Evolutionary conservation across 1,284 basidiomycete species (phyloP).

Genomic region (Ceratobasidium sp.): DNA sequence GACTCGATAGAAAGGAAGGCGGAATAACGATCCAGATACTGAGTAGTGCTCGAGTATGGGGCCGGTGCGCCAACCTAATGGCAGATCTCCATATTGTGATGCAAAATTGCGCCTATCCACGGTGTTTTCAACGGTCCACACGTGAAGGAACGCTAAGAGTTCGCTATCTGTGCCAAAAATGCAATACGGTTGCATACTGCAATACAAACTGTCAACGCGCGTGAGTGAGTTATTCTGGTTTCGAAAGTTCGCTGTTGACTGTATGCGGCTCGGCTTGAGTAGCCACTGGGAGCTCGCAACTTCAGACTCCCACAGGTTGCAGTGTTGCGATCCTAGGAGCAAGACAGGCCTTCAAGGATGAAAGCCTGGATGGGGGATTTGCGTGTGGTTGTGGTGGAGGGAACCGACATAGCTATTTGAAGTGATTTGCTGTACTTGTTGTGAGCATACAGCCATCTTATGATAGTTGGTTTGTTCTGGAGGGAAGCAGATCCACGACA

Average conservation of each 20-base stretch:
- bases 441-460: too few species aligned
- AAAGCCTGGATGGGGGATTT: too few species aligned
- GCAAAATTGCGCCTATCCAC: slow-evolving; percentile 18
- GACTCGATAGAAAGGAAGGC: not conserved
- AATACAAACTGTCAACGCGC: not conserved
- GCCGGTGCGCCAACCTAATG: not conserved
- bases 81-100: too few species aligned
- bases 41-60: not conserved
- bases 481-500: too few species aligned
- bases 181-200: not conserved
- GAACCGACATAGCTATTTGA: too few species aligned
- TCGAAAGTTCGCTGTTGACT: not conserved
- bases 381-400: too few species aligned
- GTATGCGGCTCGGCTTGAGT: not conserved
- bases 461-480: too few species aligned
- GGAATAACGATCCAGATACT: not conserved
- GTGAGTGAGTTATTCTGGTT: not conserved
- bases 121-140: slow-evolving; percentile 7
- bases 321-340: not conserved
- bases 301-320: not conserved
- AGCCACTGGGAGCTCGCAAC: slow-evolving; percentile 18
- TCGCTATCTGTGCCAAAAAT: slow-evolving; percentile 8
- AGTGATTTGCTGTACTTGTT: too few species aligned
- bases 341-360: not conserved
- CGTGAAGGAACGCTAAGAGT: not conserved